Percentiles rank a stretch among this genome's conserved stretches.
Conservation (phyloP, 441 rosid species). For the Dalechampia spathulata region DNA sequence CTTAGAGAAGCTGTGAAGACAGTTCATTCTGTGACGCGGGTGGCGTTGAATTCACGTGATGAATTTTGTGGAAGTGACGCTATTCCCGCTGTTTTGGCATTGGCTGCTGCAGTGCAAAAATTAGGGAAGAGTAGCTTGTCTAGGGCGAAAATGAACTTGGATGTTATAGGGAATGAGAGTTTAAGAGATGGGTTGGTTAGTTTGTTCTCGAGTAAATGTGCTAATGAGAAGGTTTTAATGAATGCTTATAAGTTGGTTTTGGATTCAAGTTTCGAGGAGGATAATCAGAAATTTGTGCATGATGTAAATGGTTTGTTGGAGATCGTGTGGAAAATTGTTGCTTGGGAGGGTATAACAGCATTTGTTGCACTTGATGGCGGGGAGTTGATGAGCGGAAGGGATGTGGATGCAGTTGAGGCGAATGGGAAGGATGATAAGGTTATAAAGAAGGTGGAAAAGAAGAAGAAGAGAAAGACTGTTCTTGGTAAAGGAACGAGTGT, state of each 20-base stretch:
- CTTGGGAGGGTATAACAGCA: conserved; percentile 67
- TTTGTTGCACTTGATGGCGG: conserved; percentile 56
- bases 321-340: conserved; percentile 56
- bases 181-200: conserved; percentile 25
- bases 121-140: conserved; percentile 49
- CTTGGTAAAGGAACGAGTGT: conserved; percentile 72
- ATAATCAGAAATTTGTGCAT: conserved; percentile 43
- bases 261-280: conserved; percentile 30
- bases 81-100: conserved; percentile 27
- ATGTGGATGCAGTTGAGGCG: conserved; percentile 20
- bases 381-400: conserved; percentile 33
- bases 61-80: conserved; percentile 34
- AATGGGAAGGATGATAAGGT: conserved; percentile 30
- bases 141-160: conserved; percentile 38
- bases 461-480: conserved; percentile 51
- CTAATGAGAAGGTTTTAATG: conserved; percentile 25
- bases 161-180: conserved; percentile 28
- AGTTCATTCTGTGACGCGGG: conserved; percentile 45
- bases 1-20: conserved; percentile 50
- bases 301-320: conserved; percentile 36
- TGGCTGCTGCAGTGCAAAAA: conserved; percentile 33
- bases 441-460: conserved; percentile 55
- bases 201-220: conserved; percentile 31
- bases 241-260: conserved; percentile 25
- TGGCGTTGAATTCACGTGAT: conserved; percentile 44